Percentiles rank a stretch among this genome's conserved stretches.
These are phyloP conservation scores for Cladosporium phlei DNA, from an alignment of 2,329 filamentous ascomycete species.

Conservation along the genomic window DNA sequence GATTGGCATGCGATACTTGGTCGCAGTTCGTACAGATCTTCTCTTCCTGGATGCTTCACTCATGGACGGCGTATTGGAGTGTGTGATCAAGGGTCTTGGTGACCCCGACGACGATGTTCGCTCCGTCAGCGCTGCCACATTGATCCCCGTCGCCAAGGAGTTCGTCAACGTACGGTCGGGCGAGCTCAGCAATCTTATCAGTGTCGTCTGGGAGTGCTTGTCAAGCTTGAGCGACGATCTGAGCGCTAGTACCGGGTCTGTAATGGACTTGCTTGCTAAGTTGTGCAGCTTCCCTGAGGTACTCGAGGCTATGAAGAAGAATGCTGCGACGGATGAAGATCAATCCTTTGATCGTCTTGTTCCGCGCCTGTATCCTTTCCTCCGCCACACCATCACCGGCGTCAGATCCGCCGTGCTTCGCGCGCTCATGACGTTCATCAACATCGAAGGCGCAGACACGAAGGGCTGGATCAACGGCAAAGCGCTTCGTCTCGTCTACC, in stretches of 20 bases:
- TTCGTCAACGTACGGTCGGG: constrained; percentile 80
- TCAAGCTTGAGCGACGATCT: constrained; percentile 96
- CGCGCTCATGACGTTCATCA: constrained; percentile 86
- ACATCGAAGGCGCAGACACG: constrained; percentile 72
- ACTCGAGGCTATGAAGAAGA: constrained; percentile 85
- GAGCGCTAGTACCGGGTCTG: constrained; percentile 93
- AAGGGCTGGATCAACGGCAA: constrained; percentile 91
- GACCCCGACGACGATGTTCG: constrained; percentile 94
- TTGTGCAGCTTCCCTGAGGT: constrained; percentile 93
- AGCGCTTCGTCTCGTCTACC: constrained; percentile 82
- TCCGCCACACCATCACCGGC: constrained; percentile 94
- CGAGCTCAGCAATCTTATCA: constrained; percentile 75
- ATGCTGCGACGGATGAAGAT: constrained; percentile 74
- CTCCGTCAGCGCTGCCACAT: constrained; percentile 91
- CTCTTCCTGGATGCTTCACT: constrained; percentile 76
- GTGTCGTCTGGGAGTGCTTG: constrained; percentile 95
- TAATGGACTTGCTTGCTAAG: constrained; percentile 96
- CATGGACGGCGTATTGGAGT: constrained; percentile 86
- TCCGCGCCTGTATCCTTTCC: constrained; percentile 88
- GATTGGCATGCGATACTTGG: constrained; percentile 91
- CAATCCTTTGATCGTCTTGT: constrained; percentile 90
- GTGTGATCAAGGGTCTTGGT: constrained; percentile 90
- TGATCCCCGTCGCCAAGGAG: constrained; percentile 93
- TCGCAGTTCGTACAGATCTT: constrained; percentile 89
- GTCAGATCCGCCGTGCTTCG: constrained; percentile 90